Evolutionary conservation across 2,329 filamentous ascomycete species (phyloP), one percentile per base, ranked within the genome.

Genomic region (Botrytis fragariae): DNA sequence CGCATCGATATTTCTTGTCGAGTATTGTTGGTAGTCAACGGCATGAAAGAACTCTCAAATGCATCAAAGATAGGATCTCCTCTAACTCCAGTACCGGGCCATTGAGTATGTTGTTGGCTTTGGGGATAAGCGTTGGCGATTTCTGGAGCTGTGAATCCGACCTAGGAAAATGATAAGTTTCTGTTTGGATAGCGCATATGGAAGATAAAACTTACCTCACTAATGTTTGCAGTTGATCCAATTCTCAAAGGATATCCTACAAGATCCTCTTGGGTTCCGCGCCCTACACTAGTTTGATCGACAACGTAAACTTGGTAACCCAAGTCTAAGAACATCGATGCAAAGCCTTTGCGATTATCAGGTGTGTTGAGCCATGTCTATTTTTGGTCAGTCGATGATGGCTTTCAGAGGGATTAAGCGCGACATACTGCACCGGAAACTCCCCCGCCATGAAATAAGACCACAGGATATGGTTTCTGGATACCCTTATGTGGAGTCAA

Each of bases 351-450:
- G 10, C 83, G 80, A 54, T 82, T 82, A 73, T 86, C 84, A 6
- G 85, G 85, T 51, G 83, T 86, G 73, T 85, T 85, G 29, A 84
- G 79, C 80, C 81, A 84, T 68, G 82, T 82, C 79, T 81, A 39
- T 37, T n/a, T 14, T 18, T 62, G 12, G 42, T 76, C 45, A 74
- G 70, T 20, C 35, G 16, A 57, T 57, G 35, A 48, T 29, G 10
- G n/a, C 29, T 60, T 20, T 18, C 20, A 14, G 12, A 6, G 20
- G 35, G 16, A 16, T 39, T 32, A 16, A 37, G 60, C 22, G 20
- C 20, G 14, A 73, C 73, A 44, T 73, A 77, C 74, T 25, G 73
- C 73, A 35, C 76, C 76, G 35, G 74, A 74, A 5, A 73, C 54
- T 12, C 72, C 74, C n/a, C 75, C 73, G 6, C 75, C 75, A 61